A percentile compares a stretch with the other conserved stretches of the same genome.
Conservation (phyloP, 2,329 filamentous ascomycete genomes). For the Alternaria tenuissima region DNA sequence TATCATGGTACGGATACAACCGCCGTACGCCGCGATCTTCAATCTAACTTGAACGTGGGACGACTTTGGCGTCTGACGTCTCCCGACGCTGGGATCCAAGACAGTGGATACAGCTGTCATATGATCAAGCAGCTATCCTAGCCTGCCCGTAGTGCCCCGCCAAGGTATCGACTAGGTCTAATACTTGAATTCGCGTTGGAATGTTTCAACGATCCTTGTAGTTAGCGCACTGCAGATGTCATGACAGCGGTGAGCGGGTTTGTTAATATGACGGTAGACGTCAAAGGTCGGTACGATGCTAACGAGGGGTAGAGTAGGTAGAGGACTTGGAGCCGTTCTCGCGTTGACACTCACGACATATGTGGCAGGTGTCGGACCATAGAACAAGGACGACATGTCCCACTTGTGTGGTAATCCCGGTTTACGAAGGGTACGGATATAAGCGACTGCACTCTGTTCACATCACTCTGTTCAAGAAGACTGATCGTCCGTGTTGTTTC, state of each 20-base stretch:
- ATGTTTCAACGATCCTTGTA: constrained; percentile 20
- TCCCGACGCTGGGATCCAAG: constrained; percentile 33
- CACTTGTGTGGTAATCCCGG: constrained; percentile 5
- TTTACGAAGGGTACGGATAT: constrained; percentile 6
- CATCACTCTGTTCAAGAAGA: constrained; percentile 12
- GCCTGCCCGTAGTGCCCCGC: constrained; percentile 32
- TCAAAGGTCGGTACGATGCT: constrained; percentile 5
- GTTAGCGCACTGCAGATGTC: constrained; percentile 12
- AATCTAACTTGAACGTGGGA: constrained; percentile 18
- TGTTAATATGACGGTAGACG: constrained; percentile 6
- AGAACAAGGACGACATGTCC: background rate
- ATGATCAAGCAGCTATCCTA: constrained; percentile 41
- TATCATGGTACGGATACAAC: constrained; percentile 16
- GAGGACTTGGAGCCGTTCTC: constrained; percentile 2
- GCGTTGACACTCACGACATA: background rate
- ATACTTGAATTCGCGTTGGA: constrained; percentile 28
- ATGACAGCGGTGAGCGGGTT: constrained; percentile 18
- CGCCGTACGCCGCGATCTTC: constrained; percentile 16
- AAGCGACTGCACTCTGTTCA: constrained; percentile 4
- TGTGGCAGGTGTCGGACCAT: background rate
- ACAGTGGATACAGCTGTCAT: constrained; percentile 42
- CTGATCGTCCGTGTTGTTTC: constrained; percentile 8
- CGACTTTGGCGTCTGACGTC: constrained; percentile 24
- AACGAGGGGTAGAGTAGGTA: background rate
- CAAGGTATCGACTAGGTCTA: constrained; percentile 30